A percentile compares a stretch with the other conserved stretches of the same genome.
Conservation (phyloP, 495 filamentous ascomycete species). For the Neohortaea acidophila region DNA sequence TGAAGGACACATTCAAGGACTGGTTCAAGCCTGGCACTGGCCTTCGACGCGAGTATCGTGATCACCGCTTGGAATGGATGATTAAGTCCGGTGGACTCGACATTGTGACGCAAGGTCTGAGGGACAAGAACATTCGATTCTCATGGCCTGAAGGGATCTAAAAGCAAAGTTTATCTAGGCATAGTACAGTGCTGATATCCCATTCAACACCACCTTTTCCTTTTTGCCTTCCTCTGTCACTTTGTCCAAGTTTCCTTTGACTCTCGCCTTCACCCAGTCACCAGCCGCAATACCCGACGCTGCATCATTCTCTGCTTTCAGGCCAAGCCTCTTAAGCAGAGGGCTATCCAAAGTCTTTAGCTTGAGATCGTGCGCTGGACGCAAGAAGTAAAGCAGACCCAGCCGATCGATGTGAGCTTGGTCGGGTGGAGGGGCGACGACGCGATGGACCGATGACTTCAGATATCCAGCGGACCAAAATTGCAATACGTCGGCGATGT, state of each 20-base stretch:
- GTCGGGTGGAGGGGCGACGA: slow-evolving; percentile 20
- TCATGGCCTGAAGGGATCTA: slow-evolving; percentile 6
- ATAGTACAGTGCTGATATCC: no score
- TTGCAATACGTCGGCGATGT: slow-evolving; percentile 22
- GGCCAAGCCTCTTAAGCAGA: slow-evolving; percentile 11
- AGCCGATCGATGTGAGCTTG: slow-evolving; percentile 21
- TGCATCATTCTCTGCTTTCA: slow-evolving; percentile 7
- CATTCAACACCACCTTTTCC: slow-evolving; percentile 7
- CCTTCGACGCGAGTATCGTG: slow-evolving; percentile 7
- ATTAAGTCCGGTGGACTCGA: slow-evolving; percentile 12
- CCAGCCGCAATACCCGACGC: slow-evolving; percentile 10
- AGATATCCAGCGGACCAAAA: slow-evolving; percentile 21
- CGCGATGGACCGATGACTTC: slow-evolving; percentile 19
- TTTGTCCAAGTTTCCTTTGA: slow-evolving; percentile 14
- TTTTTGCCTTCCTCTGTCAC: slow-evolving; percentile 6
- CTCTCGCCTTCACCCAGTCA: slow-evolving; percentile 17
- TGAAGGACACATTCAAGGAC: slow-evolving; percentile 2
- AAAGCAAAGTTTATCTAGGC: no score
- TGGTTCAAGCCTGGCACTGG: slow-evolving; percentile 4
- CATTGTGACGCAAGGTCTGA: slow-evolving; percentile 8
- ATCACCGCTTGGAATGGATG: slow-evolving; percentile 14
- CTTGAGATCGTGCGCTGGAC: slow-evolving; percentile 13
- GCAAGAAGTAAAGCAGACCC: slow-evolving; percentile 24
- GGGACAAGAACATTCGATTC: slow-evolving; percentile 8
- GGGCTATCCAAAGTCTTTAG: slow-evolving; percentile 18